phyloP scores from a whole-genome alignment of 257 asterid species.

The Primulina tabacum region DNA sequence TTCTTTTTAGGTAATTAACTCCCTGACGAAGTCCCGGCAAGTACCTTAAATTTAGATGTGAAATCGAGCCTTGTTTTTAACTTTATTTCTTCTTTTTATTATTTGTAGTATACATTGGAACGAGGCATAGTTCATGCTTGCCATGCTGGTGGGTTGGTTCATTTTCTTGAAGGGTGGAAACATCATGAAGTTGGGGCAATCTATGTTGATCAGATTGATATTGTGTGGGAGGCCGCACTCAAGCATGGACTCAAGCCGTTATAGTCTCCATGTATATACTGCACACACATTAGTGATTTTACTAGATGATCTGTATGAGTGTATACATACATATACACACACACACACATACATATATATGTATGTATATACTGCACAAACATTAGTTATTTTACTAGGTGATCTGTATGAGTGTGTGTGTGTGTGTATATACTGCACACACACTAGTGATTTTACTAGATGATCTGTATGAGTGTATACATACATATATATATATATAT shows the following conservation, averaged over 20 bases:
- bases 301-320: not conserved
- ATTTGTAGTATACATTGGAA: constrained; percentile 72
- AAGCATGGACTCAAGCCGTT: constrained; percentile 69
- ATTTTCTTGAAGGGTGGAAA: constrained; percentile 78
- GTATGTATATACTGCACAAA: too few species aligned
- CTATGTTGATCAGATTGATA: constrained; percentile 72
- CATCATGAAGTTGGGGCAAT: constrained; percentile 93
- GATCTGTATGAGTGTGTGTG: too few species aligned
- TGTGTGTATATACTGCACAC: too few species aligned
- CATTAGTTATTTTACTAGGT: too few species aligned
- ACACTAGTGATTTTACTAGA: too few species aligned
- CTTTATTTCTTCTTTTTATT: not conserved
- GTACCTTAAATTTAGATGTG: too few species aligned
- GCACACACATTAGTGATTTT: not conserved
- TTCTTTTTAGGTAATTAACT: constrained; percentile 23
- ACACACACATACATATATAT: too few species aligned
- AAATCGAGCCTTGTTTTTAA: not conserved
- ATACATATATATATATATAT: too few species aligned
- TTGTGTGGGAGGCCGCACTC: constrained; percentile 92
- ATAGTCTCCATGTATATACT: constrained; percentile 22
- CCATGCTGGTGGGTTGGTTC: constrained; percentile 93
- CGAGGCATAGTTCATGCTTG: constrained; percentile 97
- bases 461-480: too few species aligned
- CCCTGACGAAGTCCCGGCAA: constrained; percentile 66
- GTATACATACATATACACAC: too few species aligned